These are phyloP conservation scores for Hanseniaspora guilliermondii DNA, from an alignment of 805 yeast genomes.

Conservation along the genomic window DNA sequence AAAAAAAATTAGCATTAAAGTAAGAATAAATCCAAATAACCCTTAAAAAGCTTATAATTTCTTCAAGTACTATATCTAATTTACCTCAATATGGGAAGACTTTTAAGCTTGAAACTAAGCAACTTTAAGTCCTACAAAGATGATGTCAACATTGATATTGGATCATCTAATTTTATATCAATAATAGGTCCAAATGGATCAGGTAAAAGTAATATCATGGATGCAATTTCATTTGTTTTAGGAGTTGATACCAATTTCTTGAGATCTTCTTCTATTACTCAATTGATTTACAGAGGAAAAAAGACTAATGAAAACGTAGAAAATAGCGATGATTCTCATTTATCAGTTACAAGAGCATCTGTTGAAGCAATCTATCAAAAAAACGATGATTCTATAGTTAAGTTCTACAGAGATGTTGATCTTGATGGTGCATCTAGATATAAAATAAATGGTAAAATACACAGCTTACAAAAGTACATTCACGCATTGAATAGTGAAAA, in stretches of 20 bases:
- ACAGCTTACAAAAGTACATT: constrained; percentile 53
- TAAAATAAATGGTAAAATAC: constrained; percentile 46
- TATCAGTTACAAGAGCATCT: constrained; percentile 42
- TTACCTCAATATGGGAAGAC: constrained; percentile 53
- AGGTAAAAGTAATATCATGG: constrained; percentile 95
- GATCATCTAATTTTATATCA: constrained; percentile 70
- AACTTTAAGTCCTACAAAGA: constrained; percentile 91
- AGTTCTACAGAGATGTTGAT: constrained; percentile 51
- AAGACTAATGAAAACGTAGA: constrained; percentile 22
- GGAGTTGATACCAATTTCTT: constrained; percentile 69
- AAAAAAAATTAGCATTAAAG: too few species aligned
- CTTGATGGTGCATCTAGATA: constrained; percentile 54
- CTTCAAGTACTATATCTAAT: not conserved
- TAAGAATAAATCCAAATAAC: not conserved
- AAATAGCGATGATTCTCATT: not conserved
- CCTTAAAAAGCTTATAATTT: not conserved
- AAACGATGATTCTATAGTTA: constrained; percentile 33
- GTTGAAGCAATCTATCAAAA: constrained; percentile 69
- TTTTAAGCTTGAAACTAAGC: constrained; percentile 61
- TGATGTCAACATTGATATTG: constrained; percentile 63
- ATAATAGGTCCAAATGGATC: constrained; percentile 98
- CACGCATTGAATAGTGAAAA: constrained; percentile 60
- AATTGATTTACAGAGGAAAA: constrained; percentile 70
- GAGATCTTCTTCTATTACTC: constrained; percentile 60
- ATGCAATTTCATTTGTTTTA: constrained; percentile 86